These are phyloP conservation scores for Cardamine resedifolia DNA, from an alignment of 345 rosid genomes.

Conservation along the genomic window DNA sequence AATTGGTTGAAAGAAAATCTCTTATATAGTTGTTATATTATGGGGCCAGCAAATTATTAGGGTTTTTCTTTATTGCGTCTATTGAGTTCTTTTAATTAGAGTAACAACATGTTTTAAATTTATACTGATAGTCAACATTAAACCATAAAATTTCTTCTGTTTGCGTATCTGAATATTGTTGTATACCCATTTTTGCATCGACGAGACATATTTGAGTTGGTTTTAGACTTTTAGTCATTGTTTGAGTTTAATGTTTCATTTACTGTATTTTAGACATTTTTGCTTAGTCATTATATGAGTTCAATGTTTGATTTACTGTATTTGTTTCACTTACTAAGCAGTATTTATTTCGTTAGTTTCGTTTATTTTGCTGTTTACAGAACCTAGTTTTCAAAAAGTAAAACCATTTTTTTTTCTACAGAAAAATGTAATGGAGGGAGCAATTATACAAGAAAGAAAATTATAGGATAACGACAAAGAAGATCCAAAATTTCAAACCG, in stretches of 20 bases:
- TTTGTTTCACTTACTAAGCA: background rate
- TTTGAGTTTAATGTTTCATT: background rate
- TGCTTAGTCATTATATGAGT: background rate
- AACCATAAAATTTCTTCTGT: background rate
- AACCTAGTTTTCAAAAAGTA: slow-evolving; percentile 8
- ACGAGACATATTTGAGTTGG: background rate
- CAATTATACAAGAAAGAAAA: slow-evolving; percentile 1
- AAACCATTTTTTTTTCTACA: background rate
- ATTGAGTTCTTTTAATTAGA: background rate
- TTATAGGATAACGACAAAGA: slow-evolving; percentile 21
- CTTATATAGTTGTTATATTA: background rate
- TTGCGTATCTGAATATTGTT: background rate
- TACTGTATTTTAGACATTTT: too few relatives aligned
- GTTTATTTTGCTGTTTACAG: background rate
- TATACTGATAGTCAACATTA: background rate
- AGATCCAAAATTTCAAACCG: slow-evolving; percentile 18
- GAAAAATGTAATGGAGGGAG: background rate
- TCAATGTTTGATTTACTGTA: background rate
- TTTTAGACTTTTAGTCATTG: background rate
- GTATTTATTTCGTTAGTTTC: background rate
- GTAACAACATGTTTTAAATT: background rate
- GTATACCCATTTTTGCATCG: background rate
- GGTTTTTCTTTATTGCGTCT: background rate
- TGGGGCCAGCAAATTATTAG: too few relatives aligned
- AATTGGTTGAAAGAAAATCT: background rate